A percentile compares a stretch with the other conserved stretches of the same genome.
Conservation (phyloP, 192 early-diverging fungal species). For the Chytriomyces sp. region DNA sequence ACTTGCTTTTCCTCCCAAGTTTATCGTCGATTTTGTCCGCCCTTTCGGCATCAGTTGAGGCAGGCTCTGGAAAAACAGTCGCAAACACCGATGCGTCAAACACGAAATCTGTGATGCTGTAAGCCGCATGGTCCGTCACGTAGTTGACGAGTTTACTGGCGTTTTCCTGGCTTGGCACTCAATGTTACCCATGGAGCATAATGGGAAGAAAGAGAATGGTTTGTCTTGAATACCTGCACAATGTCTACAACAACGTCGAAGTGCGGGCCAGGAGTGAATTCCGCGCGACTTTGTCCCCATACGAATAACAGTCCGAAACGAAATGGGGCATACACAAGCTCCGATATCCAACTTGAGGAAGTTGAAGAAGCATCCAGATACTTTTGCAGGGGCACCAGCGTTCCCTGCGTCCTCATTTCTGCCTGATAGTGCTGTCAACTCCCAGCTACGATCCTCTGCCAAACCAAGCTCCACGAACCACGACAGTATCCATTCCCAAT, state of each 20-base stretch:
- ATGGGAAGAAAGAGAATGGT: background rate
- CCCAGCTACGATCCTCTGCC: background rate
- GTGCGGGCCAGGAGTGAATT: background rate
- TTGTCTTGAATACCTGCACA: background rate
- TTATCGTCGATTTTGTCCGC: too few relatives aligned
- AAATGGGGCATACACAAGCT: background rate
- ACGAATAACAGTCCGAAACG: background rate
- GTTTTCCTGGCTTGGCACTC: background rate
- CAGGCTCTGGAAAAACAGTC: background rate
- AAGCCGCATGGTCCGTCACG: background rate
- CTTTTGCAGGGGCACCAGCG: background rate
- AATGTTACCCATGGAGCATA: background rate
- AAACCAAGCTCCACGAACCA: background rate
- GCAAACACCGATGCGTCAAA: background rate
- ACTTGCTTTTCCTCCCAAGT: too few relatives aligned
- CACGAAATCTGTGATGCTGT: slow-evolving; percentile 8
- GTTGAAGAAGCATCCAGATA: background rate
- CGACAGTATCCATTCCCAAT: background rate
- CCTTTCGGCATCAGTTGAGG: too few relatives aligned
- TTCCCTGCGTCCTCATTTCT: background rate
- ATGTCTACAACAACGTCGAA: background rate
- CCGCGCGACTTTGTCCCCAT: background rate
- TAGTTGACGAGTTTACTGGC: background rate
- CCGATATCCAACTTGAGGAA: background rate
- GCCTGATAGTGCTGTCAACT: background rate